Evolutionary conservation across 2,329 filamentous ascomycete species (phyloP), one percentile per base, ranked within the genome.

Genomic region (Colletotrichum destructivum): DNA sequence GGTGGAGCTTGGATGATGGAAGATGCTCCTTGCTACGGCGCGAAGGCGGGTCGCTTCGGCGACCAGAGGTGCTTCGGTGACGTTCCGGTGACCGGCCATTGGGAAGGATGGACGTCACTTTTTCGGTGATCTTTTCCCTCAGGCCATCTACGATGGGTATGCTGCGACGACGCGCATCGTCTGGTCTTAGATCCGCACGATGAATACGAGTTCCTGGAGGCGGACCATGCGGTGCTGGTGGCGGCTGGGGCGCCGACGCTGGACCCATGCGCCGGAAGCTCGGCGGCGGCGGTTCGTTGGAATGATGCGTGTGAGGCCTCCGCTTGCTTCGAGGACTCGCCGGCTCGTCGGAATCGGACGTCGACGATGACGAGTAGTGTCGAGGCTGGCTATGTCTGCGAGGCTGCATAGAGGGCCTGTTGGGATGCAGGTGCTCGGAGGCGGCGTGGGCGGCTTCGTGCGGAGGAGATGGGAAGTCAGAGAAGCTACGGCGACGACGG

Each of bases 371-470:
- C 26, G 83, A 83, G 54, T 80, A 78, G 61, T 83, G 82, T 40
- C 84, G 81, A 0, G 86, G 85, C 64, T 88, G 87, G 74, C 86
- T 88, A 75, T 88, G 86, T 40, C 86, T 80, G 23, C 87, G 83
- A 21, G 77, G 75, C 23, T 79, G 79, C 1, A 73, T 54, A 11
- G 75, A 66, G 16, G 79, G 79, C 55, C 80, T 77, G 42, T 81
- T 77, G 9, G 83, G 78, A 51, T 82, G 82, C 16, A 84, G 74
- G 64, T 86, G 78, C 23, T 77, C 71, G 13, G 75, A 55, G 4
- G 66, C 60, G 76, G 69, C 69, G 75, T 66, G 77, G 49, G 46
- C 75, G 70, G 60, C 78, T 16, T 82, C 76, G 21, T 80, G 75
- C 2, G 80, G 79, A 1, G 82, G 81, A 2, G 80, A 81, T 2